A percentile compares a stretch with the other conserved stretches of the same genome.
Evolutionary conservation across 495 filamentous ascomycete genomes (phyloP).

Genomic region (Penicillium desertorum): DNA sequence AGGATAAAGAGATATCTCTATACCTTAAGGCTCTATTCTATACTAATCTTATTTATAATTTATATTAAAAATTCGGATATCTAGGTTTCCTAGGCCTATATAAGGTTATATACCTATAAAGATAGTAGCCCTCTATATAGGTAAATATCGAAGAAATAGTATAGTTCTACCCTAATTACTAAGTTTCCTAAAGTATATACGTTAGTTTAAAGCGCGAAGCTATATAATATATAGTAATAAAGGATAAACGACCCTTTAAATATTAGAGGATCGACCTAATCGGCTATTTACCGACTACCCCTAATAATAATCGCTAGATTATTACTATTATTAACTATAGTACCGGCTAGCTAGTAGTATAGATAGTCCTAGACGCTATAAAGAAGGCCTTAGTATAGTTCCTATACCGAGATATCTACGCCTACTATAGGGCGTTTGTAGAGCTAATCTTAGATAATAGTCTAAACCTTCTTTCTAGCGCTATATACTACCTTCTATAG

Average conservation of each 20-base stretch:
- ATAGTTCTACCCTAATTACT: conserved; percentile 1
- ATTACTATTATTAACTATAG: background rate
- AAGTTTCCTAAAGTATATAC: background rate
- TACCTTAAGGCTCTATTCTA: background rate
- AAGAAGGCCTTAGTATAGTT: too few relatives aligned
- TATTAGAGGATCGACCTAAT: conserved; percentile 5
- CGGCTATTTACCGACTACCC: background rate
- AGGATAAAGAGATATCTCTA: background rate
- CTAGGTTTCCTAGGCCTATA: background rate
- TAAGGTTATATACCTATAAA: background rate
- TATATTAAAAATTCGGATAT: conserved; percentile 11
- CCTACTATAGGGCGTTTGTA: background rate
- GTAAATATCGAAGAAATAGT: conserved; percentile 4
- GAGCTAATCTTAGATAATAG: conserved; percentile 7
- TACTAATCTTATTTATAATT: background rate
- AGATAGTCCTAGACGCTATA: background rate
- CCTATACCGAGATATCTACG: background rate
- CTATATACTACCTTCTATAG: too few relatives aligned
- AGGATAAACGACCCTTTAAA: background rate
- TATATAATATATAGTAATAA: conserved; percentile 6
- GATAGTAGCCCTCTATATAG: background rate
- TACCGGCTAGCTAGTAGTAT: background rate
- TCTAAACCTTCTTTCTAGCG: background rate
- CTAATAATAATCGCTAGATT: conserved; percentile 3
- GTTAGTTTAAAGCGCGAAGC: background rate